A percentile compares a stretch with the other conserved stretches of the same genome.
Conservation (phyloP, 106 monocot species). For the Cymbidium sinense region DNA sequence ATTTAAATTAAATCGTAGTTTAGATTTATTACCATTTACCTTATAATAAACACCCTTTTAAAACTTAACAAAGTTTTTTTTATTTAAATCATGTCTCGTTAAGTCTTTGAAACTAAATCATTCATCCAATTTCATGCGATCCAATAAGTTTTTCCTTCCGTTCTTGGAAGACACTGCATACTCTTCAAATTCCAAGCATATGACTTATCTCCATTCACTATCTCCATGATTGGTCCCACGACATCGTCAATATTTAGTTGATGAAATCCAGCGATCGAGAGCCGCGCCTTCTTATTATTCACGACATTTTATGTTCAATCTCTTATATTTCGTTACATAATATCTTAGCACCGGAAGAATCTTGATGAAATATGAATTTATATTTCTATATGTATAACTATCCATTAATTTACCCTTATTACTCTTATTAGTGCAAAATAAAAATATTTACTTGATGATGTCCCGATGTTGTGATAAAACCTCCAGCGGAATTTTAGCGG, state of each 20-base stretch:
- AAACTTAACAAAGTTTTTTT: too few species aligned
- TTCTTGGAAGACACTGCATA: constrained; percentile 16
- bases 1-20: too few species aligned
- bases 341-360: neutral
- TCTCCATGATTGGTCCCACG: constrained; percentile 8
- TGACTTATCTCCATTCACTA: neutral
- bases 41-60: too few species aligned
- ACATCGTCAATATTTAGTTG: neutral
- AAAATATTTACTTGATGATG: constrained; percentile 23
- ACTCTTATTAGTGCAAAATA: too few species aligned
- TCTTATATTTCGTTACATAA: constrained; percentile 21
- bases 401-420: too few species aligned
- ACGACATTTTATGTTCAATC: constrained; percentile 18
- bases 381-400: too few species aligned
- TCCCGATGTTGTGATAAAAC: constrained; percentile 36
- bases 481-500: constrained; percentile 17
- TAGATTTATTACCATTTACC: too few species aligned
- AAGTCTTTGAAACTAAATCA: too few species aligned
- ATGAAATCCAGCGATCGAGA: too few species aligned
- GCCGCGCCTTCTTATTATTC: too few species aligned
- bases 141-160: constrained; percentile 18
- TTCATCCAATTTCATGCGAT: constrained; percentile 2
- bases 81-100: too few species aligned
- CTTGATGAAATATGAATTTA: too few species aligned
- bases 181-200: constrained; percentile 15